Percentiles rank a stretch among this genome's conserved stretches.
Evolutionary conservation across 345 rosid genomes (phyloP).

Genomic region (Citrus maxima): DNA sequence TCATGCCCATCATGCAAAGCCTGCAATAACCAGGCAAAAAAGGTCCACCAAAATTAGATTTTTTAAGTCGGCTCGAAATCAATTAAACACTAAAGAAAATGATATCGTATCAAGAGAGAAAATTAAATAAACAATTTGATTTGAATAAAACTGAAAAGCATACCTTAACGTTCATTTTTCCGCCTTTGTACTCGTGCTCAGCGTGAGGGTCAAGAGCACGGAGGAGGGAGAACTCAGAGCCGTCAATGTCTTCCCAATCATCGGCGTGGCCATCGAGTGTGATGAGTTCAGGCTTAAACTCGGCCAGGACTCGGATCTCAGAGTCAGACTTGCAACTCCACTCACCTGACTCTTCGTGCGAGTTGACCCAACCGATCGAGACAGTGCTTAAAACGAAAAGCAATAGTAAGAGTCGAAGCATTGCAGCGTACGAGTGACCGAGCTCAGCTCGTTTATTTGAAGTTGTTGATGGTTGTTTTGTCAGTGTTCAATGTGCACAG

Average conservation of each 20-base stretch:
- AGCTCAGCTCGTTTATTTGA: neutral
- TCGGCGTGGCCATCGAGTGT: slow-evolving; percentile 86
- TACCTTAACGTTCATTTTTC: slow-evolving; percentile 91
- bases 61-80: neutral
- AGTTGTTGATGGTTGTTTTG: neutral
- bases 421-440: slow-evolving; percentile 7
- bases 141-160: neutral
- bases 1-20: slow-evolving; percentile 89
- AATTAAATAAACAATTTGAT: neutral
- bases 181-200: slow-evolving; percentile 69
- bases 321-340: slow-evolving; percentile 80
- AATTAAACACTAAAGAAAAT: neutral
- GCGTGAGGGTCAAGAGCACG: slow-evolving; percentile 91
- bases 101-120: neutral
- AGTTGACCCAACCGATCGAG: slow-evolving; percentile 25
- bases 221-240: slow-evolving; percentile 70
- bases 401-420: slow-evolving; percentile 27
- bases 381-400: slow-evolving; percentile 22
- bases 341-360: slow-evolving; percentile 86
- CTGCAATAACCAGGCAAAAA: slow-evolving; percentile 34
- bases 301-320: slow-evolving; percentile 61
- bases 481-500: neutral
- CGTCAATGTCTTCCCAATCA: slow-evolving; percentile 80
- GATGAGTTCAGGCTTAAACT: slow-evolving; percentile 68
- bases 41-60: neutral